Evolutionary conservation across 2,329 filamentous ascomycete genomes (phyloP), one percentile per base, ranked within the genome.

Genomic region (Xylariaceae sp.): DNA sequence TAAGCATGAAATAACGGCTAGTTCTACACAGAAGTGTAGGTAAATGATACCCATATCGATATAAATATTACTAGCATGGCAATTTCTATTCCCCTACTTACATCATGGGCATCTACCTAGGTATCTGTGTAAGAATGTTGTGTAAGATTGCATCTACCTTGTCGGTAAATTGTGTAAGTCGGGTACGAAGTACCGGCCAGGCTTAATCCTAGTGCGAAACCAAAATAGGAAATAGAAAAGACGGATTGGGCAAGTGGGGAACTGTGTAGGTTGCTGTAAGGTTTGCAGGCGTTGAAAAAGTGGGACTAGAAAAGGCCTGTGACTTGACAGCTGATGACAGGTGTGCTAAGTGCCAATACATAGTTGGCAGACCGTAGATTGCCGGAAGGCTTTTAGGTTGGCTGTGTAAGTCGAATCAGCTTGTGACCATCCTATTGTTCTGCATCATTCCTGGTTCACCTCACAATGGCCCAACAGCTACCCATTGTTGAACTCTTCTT

Each of bases 371-470:
- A 26, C 23, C 23, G 23, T n/a, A n/a, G n/a, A 9, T 16, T 37
- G 32, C 32, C 9, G 9, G 32, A 37, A 16, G 32, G 9, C 14
- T 14, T 37, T 40, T 41, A 43, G 29, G 46, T 56, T 56, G 47
- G 52, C 50, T 40, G 40, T 58, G 54, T 54, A 56, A 61, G 50
- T 58, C 52, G 53, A 58, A 56, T 61, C 52, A 50, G 48, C 52
- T 56, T 48, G 58, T 48, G 46, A 57, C 49, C 52, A 21, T 29
- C 44, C 44, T 32, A 37, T 32, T 19, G 14, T 43, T 18, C 29
- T 43, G 2, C 20, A 45, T 43, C 23, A 32, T 50, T 26, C 48
- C 32, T 20, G 6, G 32, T n/a, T 21, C 20, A 41, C 29, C 44
- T 41, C 20, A 40, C 32, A 37, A 37, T 37, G 32, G 32, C 14